These are phyloP conservation scores for Westerdykella sp. DNA, from an alignment of 2,329 filamentous ascomycete genomes.

Conservation along the genomic window DNA sequence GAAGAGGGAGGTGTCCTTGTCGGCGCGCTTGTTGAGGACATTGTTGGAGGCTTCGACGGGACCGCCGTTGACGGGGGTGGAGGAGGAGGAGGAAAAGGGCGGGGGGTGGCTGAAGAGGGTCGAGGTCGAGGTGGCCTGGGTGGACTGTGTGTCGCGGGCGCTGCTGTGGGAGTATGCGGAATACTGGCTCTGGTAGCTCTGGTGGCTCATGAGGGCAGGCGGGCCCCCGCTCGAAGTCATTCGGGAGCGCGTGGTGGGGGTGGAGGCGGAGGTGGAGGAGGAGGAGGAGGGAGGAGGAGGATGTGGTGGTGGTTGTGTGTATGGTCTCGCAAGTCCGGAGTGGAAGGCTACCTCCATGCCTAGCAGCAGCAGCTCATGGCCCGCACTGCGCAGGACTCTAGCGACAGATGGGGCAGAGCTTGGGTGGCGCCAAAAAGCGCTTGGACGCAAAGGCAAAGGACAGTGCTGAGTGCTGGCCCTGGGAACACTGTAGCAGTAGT, in stretches of 20 bases:
- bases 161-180: constrained; percentile 41
- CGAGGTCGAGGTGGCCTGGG: constrained; percentile 41
- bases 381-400: constrained; percentile 9
- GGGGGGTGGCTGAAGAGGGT: constrained; percentile 39
- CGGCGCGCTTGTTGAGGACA: constrained; percentile 95
- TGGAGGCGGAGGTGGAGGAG: constrained; percentile 7
- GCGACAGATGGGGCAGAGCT: constrained; percentile 1
- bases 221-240: constrained; percentile 32
- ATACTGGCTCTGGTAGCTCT: constrained; percentile 44
- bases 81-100: constrained; percentile 22
- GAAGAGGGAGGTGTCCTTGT: constrained; percentile 85
- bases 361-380: constrained; percentile 26
- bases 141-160: constrained; percentile 44
- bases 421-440: constrained; percentile 16
- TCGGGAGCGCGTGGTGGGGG: constrained; percentile 24
- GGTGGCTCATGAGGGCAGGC: constrained; percentile 39
- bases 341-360: constrained; percentile 33
- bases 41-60: constrained; percentile 75
- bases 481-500: constrained; percentile 2
- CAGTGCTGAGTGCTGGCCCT: constrained; percentile 1
- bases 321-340: constrained; percentile 19
- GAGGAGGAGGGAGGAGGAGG: constrained; percentile 14
- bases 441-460: too few relatives aligned
- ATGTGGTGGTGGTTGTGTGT: constrained; percentile 18
- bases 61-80: constrained; percentile 47